These are phyloP conservation scores for Colletotrichum horii DNA, from an alignment of 2,329 filamentous ascomycete species.

Conservation along the genomic window DNA sequence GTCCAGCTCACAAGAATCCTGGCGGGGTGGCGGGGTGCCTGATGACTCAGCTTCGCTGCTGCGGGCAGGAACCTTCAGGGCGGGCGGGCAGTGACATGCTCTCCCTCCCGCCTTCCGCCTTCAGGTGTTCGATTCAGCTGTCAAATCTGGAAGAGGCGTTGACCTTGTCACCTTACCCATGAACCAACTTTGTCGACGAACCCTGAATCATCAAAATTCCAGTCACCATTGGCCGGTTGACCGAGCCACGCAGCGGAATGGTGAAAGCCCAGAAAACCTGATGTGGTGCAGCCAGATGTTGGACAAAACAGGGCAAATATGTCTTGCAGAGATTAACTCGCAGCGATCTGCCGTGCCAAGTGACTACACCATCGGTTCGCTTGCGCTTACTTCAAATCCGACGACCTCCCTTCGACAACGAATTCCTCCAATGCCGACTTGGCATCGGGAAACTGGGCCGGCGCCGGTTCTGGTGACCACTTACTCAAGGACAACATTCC, in stretches of 20 bases:
- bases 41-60: slow-evolving; percentile 1
- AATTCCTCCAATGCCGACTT: not conserved
- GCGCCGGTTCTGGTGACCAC: not conserved
- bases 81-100: not conserved
- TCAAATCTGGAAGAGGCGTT: not conserved
- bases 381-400: not conserved
- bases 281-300: not conserved
- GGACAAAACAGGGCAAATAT: slow-evolving; percentile 3
- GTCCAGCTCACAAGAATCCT: not conserved
- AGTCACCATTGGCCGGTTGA: not conserved
- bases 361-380: not conserved
- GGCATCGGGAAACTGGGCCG: not conserved
- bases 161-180: slow-evolving; percentile 7
- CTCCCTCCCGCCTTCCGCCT: not conserved
- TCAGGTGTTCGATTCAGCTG: not conserved
- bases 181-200: not conserved
- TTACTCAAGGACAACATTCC: not conserved
- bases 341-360: slow-evolving; percentile 17
- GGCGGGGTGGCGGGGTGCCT: slow-evolving; percentile 1
- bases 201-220: not conserved
- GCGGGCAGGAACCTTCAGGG: not conserved
- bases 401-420: not conserved
- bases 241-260: not conserved
- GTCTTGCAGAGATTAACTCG: slow-evolving; percentile 2
- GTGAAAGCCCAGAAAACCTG: not conserved